phyloP scores from a whole-genome alignment of 2,329 filamentous ascomycete species.

The Fusarium hainanense region DNA sequence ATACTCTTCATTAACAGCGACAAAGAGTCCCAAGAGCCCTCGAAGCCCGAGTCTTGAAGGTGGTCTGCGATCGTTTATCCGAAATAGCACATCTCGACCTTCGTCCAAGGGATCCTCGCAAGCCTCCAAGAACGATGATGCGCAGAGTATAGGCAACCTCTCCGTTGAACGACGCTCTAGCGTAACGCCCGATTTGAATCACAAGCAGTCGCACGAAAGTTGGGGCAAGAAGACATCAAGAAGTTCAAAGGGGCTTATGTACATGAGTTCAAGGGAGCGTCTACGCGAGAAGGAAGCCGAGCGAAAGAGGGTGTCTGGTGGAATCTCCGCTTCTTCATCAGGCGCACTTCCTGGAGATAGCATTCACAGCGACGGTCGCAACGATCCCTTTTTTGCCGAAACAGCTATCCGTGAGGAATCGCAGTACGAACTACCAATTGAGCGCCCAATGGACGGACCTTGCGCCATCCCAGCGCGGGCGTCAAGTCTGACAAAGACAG shows the following conservation, averaged over 20 bases:
- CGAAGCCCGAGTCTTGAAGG: slow-evolving; percentile 64
- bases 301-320: slow-evolving; percentile 61
- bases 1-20: slow-evolving; percentile 76
- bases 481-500: slow-evolving; percentile 72
- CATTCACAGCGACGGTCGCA: slow-evolving; percentile 52
- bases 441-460: slow-evolving; percentile 52
- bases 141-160: slow-evolving; percentile 71
- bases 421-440: slow-evolving; percentile 44
- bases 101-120: slow-evolving; percentile 68
- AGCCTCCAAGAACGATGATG: slow-evolving; percentile 67
- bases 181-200: slow-evolving; percentile 61
- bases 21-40: slow-evolving; percentile 61
- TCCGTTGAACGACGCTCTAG: slow-evolving; percentile 69
- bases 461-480: slow-evolving; percentile 73
- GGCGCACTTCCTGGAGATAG: slow-evolving; percentile 54
- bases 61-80: slow-evolving; percentile 70
- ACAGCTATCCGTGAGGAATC: slow-evolving; percentile 68
- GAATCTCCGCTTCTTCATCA: slow-evolving; percentile 35
- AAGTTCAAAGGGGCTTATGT: slow-evolving; percentile 70
- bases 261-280: slow-evolving; percentile 78
- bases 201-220: slow-evolving; percentile 68
- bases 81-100: slow-evolving; percentile 63
- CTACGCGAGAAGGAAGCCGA: slow-evolving; percentile 72
- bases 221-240: slow-evolving; percentile 69
- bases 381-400: slow-evolving; percentile 64